Conservation (phyloP, 1,284 basidiomycete species). For the Xerocomus amazonicus region DNA sequence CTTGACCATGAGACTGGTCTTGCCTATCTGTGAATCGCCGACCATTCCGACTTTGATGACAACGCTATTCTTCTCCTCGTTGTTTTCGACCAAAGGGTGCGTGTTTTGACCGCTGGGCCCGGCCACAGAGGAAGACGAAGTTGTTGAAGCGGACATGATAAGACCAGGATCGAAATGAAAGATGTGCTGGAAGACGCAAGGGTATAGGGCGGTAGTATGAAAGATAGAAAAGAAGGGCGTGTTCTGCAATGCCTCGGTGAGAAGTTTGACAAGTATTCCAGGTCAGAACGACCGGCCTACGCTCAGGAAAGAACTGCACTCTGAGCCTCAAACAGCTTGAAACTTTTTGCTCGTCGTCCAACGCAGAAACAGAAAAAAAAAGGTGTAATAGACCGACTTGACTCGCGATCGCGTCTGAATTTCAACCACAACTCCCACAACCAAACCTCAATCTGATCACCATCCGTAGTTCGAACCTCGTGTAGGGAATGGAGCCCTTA, state of each 20-base stretch:
- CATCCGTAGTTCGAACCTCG: too few relatives aligned
- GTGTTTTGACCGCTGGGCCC: constrained; percentile 51
- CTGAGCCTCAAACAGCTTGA: constrained; percentile 28
- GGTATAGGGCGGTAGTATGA: constrained; percentile 30
- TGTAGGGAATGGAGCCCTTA: too few relatives aligned
- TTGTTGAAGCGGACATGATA: constrained; percentile 46
- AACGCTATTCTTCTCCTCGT: constrained; percentile 84
- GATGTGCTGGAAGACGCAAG: constrained; percentile 18
- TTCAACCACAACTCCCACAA: constrained; percentile 12
- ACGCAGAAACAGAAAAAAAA: constrained; percentile 28
- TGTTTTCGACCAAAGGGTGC: constrained; percentile 53
- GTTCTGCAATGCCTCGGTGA: constrained; percentile 41
- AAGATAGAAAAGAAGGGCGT: constrained; percentile 46
- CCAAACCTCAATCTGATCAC: too few relatives aligned
- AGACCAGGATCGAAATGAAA: constrained; percentile 15
- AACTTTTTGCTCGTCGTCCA: constrained; percentile 34
- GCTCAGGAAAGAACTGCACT: constrained; percentile 27
- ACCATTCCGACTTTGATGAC: constrained; percentile 99
- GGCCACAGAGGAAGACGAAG: constrained; percentile 43
- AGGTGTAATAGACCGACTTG: constrained; percentile 11
- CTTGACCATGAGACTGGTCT: constrained; percentile 98
- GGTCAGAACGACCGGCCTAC: constrained; percentile 35
- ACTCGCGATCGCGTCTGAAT: constrained; percentile 14
- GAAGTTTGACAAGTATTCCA: constrained; percentile 35
- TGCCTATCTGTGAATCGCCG: constrained; percentile 97